Evolutionary conservation across 1,284 basidiomycete species (phyloP).

Genomic region (Moesziomyces globuligerus): DNA sequence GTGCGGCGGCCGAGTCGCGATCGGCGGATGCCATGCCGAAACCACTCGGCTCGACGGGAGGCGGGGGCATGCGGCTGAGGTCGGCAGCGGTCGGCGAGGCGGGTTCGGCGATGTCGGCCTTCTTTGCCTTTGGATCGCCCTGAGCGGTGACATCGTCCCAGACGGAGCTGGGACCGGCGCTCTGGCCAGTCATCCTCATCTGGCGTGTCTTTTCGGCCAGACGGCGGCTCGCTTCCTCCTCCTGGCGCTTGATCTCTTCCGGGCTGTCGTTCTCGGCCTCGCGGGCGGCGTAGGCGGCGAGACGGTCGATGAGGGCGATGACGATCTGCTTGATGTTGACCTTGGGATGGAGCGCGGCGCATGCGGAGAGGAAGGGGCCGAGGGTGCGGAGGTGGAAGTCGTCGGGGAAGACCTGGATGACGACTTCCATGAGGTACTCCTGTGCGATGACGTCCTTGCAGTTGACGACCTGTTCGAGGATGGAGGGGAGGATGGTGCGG

Average conservation of each 20-base stretch:
- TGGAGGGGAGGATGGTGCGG: conserved; percentile 61
- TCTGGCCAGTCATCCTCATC: conserved; percentile 53
- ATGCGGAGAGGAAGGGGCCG: conserved; percentile 63
- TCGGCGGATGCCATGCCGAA: conserved; percentile 52
- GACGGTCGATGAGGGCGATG: conserved; percentile 64
- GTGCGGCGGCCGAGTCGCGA: conserved; percentile 54
- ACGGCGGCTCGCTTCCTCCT: conserved; percentile 59
- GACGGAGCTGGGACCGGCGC: conserved; percentile 48
- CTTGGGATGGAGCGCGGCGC: conserved; percentile 65
- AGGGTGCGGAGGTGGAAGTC: conserved; percentile 66
- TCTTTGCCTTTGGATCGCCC: conserved; percentile 46
- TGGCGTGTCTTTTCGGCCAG: conserved; percentile 62
- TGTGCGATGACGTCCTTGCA: conserved; percentile 67
- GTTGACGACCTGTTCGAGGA: conserved; percentile 67
- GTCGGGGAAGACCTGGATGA: conserved; percentile 67
- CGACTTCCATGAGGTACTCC: conserved; percentile 67
- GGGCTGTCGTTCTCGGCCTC: conserved; percentile 66
- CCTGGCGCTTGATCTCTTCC: conserved; percentile 63
- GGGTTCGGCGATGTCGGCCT: conserved; percentile 54
- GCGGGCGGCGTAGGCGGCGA: conserved; percentile 64
- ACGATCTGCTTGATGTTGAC: conserved; percentile 68
- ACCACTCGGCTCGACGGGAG: conserved; percentile 48
- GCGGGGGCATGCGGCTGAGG: conserved; percentile 37
- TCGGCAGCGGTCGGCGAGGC: conserved; percentile 36
- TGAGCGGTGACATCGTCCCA: conserved; percentile 63